These are phyloP conservation scores for Hericium coralloides DNA, from an alignment of 768 basidiomycete genomes.

Conservation along the genomic window DNA sequence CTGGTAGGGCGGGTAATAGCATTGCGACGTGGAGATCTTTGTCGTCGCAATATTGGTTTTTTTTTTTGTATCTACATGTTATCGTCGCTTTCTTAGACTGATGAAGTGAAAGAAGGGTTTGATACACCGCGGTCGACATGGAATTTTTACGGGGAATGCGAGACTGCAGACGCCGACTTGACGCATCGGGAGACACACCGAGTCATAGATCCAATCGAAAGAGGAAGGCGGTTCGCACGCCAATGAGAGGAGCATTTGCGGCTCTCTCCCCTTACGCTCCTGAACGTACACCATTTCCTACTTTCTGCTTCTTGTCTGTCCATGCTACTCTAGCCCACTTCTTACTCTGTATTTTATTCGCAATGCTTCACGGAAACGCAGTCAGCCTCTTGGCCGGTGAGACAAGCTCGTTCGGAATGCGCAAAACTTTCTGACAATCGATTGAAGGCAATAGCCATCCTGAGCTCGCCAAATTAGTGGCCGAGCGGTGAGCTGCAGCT, in stretches of 20 bases:
- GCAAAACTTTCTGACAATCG: conserved; percentile 12
- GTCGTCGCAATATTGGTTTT: no score
- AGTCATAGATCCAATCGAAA: no score
- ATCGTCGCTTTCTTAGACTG: no score
- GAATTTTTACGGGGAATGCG: no score
- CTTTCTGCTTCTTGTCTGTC: not conserved
- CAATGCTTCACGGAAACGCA: conserved; percentile 79
- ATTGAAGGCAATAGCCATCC: conserved; percentile 90
- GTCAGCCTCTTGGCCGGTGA: conserved; percentile 67
- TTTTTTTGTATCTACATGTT: no score
- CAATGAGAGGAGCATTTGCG: not conserved
- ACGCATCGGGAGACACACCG: no score
- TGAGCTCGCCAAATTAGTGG: conserved; percentile 91
- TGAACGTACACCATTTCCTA: not conserved
- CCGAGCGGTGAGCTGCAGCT: conserved; percentile 83
- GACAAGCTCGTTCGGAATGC: conserved; percentile 14
- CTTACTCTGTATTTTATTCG: conserved; percentile 2
- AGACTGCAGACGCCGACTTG: no score
- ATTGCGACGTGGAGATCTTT: no score
- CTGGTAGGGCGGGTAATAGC: no score
- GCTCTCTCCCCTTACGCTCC: not conserved
- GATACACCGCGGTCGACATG: no score
- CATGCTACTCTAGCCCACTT: conserved; percentile 1
- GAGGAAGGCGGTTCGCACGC: not conserved
- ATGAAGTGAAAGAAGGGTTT: no score